These are phyloP conservation scores for Citrullus mucosospermus DNA, from an alignment of 306 rosid genomes.

Conservation along the genomic window DNA sequence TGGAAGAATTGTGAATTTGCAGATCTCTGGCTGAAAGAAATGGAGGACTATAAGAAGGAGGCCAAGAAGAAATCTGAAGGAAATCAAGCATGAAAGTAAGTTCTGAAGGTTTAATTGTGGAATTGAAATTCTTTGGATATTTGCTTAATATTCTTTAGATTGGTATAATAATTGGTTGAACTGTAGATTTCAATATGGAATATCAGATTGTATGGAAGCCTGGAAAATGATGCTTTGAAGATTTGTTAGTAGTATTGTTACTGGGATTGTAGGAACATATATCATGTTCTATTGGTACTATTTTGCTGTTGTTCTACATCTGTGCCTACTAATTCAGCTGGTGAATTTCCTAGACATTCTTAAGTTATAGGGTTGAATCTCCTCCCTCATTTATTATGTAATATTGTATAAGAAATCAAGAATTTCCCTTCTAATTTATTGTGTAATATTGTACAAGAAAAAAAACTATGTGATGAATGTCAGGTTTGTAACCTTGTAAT, in stretches of 20 bases:
- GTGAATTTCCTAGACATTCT: background rate
- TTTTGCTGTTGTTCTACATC: background rate
- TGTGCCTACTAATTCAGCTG: background rate
- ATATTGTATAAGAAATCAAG: background rate
- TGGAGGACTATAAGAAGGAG: constrained; percentile 32
- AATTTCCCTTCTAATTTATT: background rate
- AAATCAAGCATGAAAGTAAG: background rate
- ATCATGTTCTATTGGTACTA: background rate
- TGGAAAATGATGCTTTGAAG: background rate
- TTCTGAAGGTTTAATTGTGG: background rate
- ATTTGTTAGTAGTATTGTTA: background rate
- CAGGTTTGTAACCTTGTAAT: background rate
- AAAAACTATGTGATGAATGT: background rate
- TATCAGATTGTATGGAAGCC: background rate
- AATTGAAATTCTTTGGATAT: background rate
- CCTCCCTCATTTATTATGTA: background rate
- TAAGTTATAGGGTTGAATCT: background rate
- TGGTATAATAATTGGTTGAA: background rate
- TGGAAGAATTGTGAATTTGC: constrained; percentile 71
- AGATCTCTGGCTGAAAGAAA: constrained; percentile 51
- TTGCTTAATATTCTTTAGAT: constrained; percentile 2
- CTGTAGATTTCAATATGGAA: background rate
- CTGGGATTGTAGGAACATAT: background rate
- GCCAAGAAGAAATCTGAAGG: constrained; percentile 20
- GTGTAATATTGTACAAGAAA: background rate